Evolutionary conservation across 225 moss, liverwort and hornwort species (phyloP).

Genomic region (Pseudisothecium myosuroides): DNA sequence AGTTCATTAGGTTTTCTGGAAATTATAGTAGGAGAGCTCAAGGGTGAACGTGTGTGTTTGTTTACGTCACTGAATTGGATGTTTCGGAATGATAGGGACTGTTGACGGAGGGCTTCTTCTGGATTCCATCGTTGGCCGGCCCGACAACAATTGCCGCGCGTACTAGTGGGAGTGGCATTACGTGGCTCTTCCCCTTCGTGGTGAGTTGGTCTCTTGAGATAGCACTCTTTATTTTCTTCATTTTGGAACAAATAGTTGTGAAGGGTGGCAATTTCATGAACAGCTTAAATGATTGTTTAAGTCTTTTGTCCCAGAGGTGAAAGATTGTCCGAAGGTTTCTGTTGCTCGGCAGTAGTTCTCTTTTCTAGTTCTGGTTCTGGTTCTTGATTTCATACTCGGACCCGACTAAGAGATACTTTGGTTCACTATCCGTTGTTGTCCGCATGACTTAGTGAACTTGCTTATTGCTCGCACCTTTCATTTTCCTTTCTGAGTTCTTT

Average conservation of each 20-base stretch:
- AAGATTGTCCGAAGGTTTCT: neutral
- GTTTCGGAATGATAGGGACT: constrained; percentile 35
- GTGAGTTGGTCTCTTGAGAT: constrained; percentile 6
- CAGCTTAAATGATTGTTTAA: neutral
- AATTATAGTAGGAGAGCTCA: neutral
- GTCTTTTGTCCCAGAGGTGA: neutral
- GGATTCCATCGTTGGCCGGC: constrained; percentile 95
- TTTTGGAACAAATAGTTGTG: neutral
- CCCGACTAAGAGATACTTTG: neutral
- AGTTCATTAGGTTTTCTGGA: neutral
- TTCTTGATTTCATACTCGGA: neutral
- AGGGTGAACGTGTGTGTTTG: neutral
- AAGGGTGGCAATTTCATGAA: neutral
- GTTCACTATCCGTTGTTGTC: neutral
- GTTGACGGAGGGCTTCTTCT: constrained; percentile 96
- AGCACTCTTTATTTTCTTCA: neutral
- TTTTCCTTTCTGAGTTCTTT: neutral
- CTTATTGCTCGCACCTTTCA: neutral
- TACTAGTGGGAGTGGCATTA: constrained; percentile 53
- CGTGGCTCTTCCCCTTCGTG: constrained; percentile 89
- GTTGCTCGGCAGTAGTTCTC: neutral
- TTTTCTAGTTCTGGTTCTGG: neutral
- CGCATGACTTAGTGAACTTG: neutral
- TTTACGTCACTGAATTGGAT: neutral
- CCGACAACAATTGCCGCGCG: constrained; percentile 88